phyloP scores from a whole-genome alignment of 2,329 filamentous ascomycete genomes.

The Malbranchea zuffiana region DNA sequence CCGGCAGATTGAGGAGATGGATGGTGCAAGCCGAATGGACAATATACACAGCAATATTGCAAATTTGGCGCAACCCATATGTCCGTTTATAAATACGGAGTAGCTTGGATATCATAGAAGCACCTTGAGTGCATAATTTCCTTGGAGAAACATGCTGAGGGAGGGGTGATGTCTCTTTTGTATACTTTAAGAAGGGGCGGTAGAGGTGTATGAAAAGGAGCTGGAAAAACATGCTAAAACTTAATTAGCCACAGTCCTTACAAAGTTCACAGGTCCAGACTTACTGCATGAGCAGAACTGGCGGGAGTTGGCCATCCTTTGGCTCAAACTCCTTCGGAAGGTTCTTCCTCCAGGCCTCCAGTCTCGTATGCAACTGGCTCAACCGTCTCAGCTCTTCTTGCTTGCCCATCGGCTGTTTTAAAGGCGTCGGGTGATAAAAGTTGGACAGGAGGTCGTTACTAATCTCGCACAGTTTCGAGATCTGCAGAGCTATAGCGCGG shows the following conservation, averaged over 20 bases:
- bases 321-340: slow-evolving; percentile 79
- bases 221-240: slow-evolving; percentile 85
- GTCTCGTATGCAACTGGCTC: slow-evolving; percentile 76
- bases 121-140: slow-evolving; percentile 81
- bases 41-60: slow-evolving; percentile 94
- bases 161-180: slow-evolving; percentile 66
- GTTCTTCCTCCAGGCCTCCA: slow-evolving; percentile 80
- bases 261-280: slow-evolving; percentile 30
- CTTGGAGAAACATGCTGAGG: slow-evolving; percentile 81
- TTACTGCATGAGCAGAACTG: slow-evolving; percentile 77
- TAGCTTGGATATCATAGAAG: slow-evolving; percentile 82
- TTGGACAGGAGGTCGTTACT: slow-evolving; percentile 79
- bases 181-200: slow-evolving; percentile 87
- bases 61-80: slow-evolving; percentile 85
- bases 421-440: slow-evolving; percentile 73
- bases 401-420: slow-evolving; percentile 56
- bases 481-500: slow-evolving; percentile 67
- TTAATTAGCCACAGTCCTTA: slow-evolving; percentile 14
- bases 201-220: slow-evolving; percentile 92
- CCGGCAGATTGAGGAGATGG: slow-evolving; percentile 81
- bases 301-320: slow-evolving; percentile 77
- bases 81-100: slow-evolving; percentile 87
- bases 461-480: slow-evolving; percentile 79
- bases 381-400: slow-evolving; percentile 81
- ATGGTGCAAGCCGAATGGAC: slow-evolving; percentile 89